Percentiles rank a stretch among this genome's conserved stretches.
phyloP scores from a whole-genome alignment of 768 basidiomycete species.

The Chalciporus pseudorubinellus region DNA sequence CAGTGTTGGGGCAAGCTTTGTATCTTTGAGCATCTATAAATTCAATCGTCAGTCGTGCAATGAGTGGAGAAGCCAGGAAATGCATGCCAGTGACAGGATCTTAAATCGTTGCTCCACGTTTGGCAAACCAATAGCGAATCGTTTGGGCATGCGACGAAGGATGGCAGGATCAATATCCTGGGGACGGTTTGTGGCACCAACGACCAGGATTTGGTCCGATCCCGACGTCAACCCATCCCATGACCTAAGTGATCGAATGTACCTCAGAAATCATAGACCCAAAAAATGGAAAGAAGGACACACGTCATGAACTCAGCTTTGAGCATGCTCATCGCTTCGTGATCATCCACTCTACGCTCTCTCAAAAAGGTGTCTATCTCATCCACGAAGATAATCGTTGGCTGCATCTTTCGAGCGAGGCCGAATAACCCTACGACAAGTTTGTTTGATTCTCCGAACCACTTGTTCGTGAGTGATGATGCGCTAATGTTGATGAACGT shows the following conservation, averaged over 20 bases:
- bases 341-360: slow-evolving; percentile 83
- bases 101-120: slow-evolving; percentile 74
- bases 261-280: background rate
- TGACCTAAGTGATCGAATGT: slow-evolving; percentile 44
- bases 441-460: slow-evolving; percentile 92
- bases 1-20: slow-evolving; percentile 62
- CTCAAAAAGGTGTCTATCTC: slow-evolving; percentile 96
- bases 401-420: slow-evolving; percentile 89
- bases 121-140: slow-evolving; percentile 84
- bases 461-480: slow-evolving; percentile 73
- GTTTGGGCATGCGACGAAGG: slow-evolving; percentile 96
- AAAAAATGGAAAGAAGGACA: slow-evolving; percentile 26
- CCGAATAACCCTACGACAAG: slow-evolving; percentile 93
- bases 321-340: slow-evolving; percentile 99
- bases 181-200: slow-evolving; percentile 95
- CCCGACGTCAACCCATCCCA: slow-evolving; percentile 94
- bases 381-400: slow-evolving; percentile 97
- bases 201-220: slow-evolving; percentile 78
- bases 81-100: slow-evolving; percentile 73
- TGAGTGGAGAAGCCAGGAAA: no score
- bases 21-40: slow-evolving; percentile 79
- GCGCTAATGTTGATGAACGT: slow-evolving; percentile 91
- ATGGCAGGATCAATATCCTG: slow-evolving; percentile 88
- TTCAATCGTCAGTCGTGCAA: background rate
- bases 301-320: slow-evolving; percentile 95